Percentiles rank a stretch among this genome's conserved stretches.
These are phyloP conservation scores for Diaporthe helianthi DNA, from an alignment of 2,329 filamentous ascomycete genomes.

Conservation along the genomic window DNA sequence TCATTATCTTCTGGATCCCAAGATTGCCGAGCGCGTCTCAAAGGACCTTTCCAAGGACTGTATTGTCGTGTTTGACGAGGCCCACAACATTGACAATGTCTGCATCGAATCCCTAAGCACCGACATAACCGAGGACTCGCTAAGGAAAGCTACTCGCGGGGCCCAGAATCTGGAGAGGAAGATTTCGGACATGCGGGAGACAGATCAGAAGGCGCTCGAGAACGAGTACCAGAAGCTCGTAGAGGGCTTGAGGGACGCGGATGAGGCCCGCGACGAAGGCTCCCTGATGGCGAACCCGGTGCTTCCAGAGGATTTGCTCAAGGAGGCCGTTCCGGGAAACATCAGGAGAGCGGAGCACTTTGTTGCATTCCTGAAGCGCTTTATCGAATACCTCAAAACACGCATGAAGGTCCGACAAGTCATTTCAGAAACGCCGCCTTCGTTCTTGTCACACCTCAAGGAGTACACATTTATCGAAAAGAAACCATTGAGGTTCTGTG, in stretches of 20 bases:
- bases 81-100: conserved; percentile 99
- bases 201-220: conserved; percentile 91
- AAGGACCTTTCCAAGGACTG: conserved; percentile 97
- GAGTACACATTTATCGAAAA: conserved; percentile 98
- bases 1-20: conserved; percentile 96
- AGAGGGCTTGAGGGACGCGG: conserved; percentile 85
- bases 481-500: conserved; percentile 93
- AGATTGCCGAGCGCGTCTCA: conserved; percentile 95
- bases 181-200: conserved; percentile 94
- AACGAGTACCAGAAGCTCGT: conserved; percentile 96
- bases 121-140: conserved; percentile 92
- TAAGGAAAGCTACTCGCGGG: conserved; percentile 88
- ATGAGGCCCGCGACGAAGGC: conserved; percentile 90
- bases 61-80: conserved; percentile 98
- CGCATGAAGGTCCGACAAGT: conserved; percentile 98
- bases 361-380: conserved; percentile 90
- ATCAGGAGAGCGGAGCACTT: conserved; percentile 97
- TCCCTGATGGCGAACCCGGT: conserved; percentile 97
- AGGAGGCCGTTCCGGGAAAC: conserved; percentile 95
- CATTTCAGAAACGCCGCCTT: conserved; percentile 94
- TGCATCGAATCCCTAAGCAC: conserved; percentile 98
- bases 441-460: conserved; percentile 89
- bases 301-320: conserved; percentile 89
- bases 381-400: conserved; percentile 97
- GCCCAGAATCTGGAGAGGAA: conserved; percentile 90